These are phyloP conservation scores for Sphaerosporella brunnea DNA, from an alignment of 495 filamentous ascomycete genomes.

Conservation along the genomic window DNA sequence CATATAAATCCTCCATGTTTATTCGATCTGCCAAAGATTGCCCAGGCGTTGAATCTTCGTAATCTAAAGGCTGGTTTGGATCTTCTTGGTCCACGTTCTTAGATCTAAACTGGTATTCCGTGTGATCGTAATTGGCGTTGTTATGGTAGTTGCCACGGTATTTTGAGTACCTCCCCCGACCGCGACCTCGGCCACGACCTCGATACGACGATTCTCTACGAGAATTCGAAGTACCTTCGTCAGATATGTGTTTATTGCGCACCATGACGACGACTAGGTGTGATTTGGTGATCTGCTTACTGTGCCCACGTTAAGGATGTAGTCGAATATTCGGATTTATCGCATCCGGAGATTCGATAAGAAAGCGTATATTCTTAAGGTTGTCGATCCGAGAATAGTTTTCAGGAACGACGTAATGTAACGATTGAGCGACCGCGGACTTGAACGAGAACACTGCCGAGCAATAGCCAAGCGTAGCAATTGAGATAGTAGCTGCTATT, in stretches of 20 bases:
- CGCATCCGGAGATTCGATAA: not conserved
- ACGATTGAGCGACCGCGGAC: no score
- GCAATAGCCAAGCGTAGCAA: no score
- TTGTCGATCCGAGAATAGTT: no score
- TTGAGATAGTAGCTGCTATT: no score
- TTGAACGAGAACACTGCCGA: no score
- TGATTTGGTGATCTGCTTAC: not conserved
- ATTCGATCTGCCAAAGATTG: slow-evolving; percentile 1
- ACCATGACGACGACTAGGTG: slow-evolving; percentile 1
- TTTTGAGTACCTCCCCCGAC: slow-evolving; percentile 5
- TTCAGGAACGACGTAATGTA: no score
- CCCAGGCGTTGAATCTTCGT: not conserved
- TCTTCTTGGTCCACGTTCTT: not conserved
- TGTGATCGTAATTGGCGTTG: not conserved
- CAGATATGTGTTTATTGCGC: slow-evolving; percentile 6
- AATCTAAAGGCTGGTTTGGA: not conserved
- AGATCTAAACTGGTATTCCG: not conserved
- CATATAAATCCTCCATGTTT: slow-evolving; percentile 5
- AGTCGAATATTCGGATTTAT: not conserved
- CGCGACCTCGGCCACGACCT: slow-evolving; percentile 5
- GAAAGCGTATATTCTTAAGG: no score
- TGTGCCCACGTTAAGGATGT: slow-evolving; percentile 2
- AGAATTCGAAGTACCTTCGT: slow-evolving; percentile 5
- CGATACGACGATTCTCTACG: slow-evolving; percentile 5
- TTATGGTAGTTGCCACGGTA: slow-evolving; percentile 2